A percentile compares a stretch with the other conserved stretches of the same genome.
Evolutionary conservation across 208 protist genomes (phyloP).

Genomic region (Trypanosoma rangeli): DNA sequence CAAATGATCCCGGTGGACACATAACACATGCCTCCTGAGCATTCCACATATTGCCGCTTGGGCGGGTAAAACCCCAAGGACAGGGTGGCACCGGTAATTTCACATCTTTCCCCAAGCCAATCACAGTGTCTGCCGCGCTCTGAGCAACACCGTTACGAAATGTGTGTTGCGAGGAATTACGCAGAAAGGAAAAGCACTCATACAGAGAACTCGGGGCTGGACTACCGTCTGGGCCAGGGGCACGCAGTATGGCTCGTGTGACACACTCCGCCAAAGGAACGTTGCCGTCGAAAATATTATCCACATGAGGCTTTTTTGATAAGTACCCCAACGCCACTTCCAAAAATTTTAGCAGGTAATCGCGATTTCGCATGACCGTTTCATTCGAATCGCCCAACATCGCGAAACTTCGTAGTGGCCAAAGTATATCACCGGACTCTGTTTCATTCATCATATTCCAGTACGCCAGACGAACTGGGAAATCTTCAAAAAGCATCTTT

Average conservation of each 20-base stretch:
- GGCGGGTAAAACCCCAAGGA: constrained; percentile 24
- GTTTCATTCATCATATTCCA: constrained; percentile 19
- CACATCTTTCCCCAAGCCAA: constrained; percentile 1
- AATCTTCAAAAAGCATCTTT: constrained; percentile 30
- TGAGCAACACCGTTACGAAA: background rate
- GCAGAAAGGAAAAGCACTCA: constrained; percentile 15
- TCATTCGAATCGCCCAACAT: constrained; percentile 6
- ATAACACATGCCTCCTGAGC: constrained; percentile 15
- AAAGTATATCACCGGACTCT: background rate
- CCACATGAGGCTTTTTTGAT: background rate
- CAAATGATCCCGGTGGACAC: constrained; percentile 27
- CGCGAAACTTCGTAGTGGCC: constrained; percentile 15
- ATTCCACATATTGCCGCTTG: constrained; percentile 26
- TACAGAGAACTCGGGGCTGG: constrained; percentile 18
- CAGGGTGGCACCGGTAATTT: background rate
- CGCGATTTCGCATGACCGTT: background rate
- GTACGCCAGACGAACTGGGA: constrained; percentile 24
- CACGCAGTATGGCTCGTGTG: constrained; percentile 8
- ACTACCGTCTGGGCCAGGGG: background rate
- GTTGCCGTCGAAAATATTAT: constrained; percentile 13
- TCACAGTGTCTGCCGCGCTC: background rate
- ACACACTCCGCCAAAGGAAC: constrained; percentile 16
- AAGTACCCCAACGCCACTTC: background rate
- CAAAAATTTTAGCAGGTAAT: constrained; percentile 10
- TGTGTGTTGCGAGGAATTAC: background rate